Evolutionary conservation across 2,329 filamentous ascomycete species (phyloP).

Genomic region (Ilyonectria robusta): DNA sequence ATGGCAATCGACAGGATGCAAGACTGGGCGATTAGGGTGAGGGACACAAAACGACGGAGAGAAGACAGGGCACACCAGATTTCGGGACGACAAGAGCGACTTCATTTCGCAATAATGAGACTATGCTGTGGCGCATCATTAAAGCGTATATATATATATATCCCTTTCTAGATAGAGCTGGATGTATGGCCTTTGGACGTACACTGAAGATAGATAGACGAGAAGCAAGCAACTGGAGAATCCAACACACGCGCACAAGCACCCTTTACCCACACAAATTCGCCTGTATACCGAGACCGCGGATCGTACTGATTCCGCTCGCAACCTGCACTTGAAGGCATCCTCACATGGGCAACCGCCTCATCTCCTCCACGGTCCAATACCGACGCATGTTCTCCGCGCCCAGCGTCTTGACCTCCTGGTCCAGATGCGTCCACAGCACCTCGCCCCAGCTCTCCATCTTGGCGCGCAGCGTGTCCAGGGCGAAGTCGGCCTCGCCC

Average conservation of each 20-base stretch:
- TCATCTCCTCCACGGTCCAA: slow-evolving; percentile 84
- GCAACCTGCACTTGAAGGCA: too few relatives aligned
- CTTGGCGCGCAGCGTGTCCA: slow-evolving; percentile 73
- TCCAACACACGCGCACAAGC: not conserved
- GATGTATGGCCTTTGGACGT: slow-evolving; percentile 17
- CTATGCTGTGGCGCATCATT: not conserved
- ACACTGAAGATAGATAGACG: slow-evolving; percentile 23
- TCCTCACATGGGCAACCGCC: slow-evolving; percentile 74
- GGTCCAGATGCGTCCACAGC: slow-evolving; percentile 86
- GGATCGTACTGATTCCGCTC: not conserved
- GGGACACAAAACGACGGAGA: not conserved
- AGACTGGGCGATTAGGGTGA: not conserved
- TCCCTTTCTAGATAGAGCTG: slow-evolving; percentile 18
- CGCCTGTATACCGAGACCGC: not conserved
- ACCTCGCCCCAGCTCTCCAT: slow-evolving; percentile 86
- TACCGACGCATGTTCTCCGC: slow-evolving; percentile 91
- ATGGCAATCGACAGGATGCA: not conserved
- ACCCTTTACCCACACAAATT: not conserved
- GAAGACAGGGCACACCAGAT: not conserved
- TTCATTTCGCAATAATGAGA: slow-evolving; percentile 26
- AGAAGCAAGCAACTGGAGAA: slow-evolving; percentile 18
- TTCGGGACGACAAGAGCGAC: slow-evolving; percentile 7
- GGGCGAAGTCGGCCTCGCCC: slow-evolving; percentile 73
- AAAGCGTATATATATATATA: slow-evolving; percentile 18
- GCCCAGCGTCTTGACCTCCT: slow-evolving; percentile 83